Percentiles rank a stretch among this genome's conserved stretches.
These are phyloP conservation scores for Oenanthe javanica DNA, from an alignment of 140 eudicot genomes.

Conservation along the genomic window DNA sequence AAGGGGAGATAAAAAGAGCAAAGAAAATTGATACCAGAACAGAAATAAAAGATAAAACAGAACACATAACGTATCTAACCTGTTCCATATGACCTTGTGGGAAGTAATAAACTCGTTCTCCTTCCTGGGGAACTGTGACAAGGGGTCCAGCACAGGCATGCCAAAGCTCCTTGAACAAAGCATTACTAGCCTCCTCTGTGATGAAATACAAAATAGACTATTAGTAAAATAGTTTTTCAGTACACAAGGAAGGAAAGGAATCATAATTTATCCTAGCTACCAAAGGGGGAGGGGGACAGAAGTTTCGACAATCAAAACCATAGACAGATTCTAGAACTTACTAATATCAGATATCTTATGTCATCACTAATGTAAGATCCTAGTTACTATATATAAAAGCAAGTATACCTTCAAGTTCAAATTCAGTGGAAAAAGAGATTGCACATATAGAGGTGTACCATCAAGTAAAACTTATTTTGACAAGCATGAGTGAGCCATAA, in stretches of 20 bases:
- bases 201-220: neutral
- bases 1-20: neutral
- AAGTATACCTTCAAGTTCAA: neutral
- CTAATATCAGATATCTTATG: neutral
- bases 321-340: neutral
- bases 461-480: neutral
- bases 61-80: conserved; percentile 27
- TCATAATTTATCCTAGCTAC: neutral
- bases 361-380: neutral
- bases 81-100: conserved; percentile 99
- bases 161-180: conserved; percentile 86
- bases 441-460: neutral
- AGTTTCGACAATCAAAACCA: neutral
- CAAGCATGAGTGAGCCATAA: neutral
- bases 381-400: neutral
- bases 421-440: neutral
- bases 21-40: neutral
- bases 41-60: neutral
- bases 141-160: conserved; percentile 98
- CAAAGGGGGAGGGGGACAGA: neutral
- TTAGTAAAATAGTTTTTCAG: neutral
- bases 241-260: neutral
- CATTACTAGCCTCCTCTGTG: conserved; percentile 33
- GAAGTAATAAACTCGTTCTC: conserved; percentile 86
- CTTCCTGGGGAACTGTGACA: conserved; percentile 80